A percentile compares a stretch with the other conserved stretches of the same genome.
These are phyloP conservation scores for Hortaea sp. DNA, from an alignment of 2,329 filamentous ascomycete genomes.

Conservation along the genomic window DNA sequence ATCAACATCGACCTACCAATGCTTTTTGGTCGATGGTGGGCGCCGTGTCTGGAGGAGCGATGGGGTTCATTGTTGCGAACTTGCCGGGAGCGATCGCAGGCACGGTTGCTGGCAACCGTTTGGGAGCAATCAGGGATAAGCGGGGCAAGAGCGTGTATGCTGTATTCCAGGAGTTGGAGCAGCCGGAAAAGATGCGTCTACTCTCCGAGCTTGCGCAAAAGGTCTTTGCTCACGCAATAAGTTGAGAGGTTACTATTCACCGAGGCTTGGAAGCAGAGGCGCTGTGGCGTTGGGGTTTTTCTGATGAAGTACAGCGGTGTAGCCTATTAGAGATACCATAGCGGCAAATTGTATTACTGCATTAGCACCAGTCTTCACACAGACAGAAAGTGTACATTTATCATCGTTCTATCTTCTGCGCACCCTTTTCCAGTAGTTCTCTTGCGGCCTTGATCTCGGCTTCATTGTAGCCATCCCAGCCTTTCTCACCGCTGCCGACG, in stretches of 20 bases:
- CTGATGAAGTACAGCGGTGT: neutral
- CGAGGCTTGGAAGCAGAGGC: neutral
- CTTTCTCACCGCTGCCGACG: conserved; percentile 46
- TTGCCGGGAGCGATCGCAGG: conserved; percentile 81
- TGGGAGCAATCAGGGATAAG: conserved; percentile 82
- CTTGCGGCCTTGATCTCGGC: conserved; percentile 63
- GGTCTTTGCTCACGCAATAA: conserved; percentile 72
- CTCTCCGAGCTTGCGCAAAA: conserved; percentile 76
- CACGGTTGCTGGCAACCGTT: conserved; percentile 79
- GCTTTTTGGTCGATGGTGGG: conserved; percentile 84
- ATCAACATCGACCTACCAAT: conserved; percentile 49
- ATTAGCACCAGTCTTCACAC: neutral
- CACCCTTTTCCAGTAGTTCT: conserved; percentile 52
- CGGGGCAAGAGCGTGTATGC: conserved; percentile 91
- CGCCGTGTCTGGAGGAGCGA: conserved; percentile 72
- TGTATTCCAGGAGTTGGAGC: conserved; percentile 82
- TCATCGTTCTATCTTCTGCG: conserved; percentile 24
- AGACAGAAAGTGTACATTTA: neutral
- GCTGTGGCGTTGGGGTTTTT: neutral
- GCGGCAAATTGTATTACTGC: neutral
- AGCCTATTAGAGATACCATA: conserved; percentile 2
- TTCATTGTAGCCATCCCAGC: conserved; percentile 64
- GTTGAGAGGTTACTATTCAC: conserved; percentile 18
- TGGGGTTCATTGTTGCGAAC: conserved; percentile 94
- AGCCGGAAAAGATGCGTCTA: conserved; percentile 68